Evolutionary conservation across 2,329 filamentous ascomycete genomes (phyloP), one percentile per base, ranked within the genome.

Genomic region (Microcera coccophila): DNA sequence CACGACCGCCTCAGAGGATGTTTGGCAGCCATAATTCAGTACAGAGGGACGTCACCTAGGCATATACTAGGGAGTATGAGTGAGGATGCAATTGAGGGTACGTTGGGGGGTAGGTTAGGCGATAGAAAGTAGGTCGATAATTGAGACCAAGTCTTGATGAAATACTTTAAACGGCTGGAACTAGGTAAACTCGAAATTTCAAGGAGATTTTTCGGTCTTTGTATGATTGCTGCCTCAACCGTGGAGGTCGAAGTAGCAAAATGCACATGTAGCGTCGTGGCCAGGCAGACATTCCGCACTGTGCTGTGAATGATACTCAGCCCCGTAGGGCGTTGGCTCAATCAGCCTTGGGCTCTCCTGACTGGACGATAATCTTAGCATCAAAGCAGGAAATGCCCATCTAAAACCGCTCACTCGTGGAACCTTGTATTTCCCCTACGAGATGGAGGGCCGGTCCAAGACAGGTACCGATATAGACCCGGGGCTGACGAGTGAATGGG

Each of bases 1-100:
- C 63, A 66, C 2, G 62, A 66, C 19, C 62, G 55, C 36, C 63
- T 60, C 16, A 65, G 42, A 2, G 62, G 60, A 28, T 65, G 61
- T 41, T 63, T 63, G 12, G 60, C 53, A 24, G 55, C 42, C 61
- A 63, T 63, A 32, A 37, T 55, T 43, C 42, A 44, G 29, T 8
- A 33, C 31, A 9, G 9, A 14, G 24, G 24, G 24, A 9, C 24
- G 29, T 15, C 15, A 15, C 15, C 5, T 32, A 35, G 15, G 17
- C 5, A 17, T 12, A 35, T 11, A 8, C 16, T 16, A 39, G 24
- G 29, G 38, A 26, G 43, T 33, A 20, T 38, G 21, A 29, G 39
- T 28, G 28, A 36, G 33, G 26, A 37, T 21, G 17, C 37, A 35
- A 28, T 28, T 29, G 34, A 41, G 24, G 7, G 29, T 9, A n/a